Conservation (phyloP, 352 stramenopile genomes). For the Achlya hypogyna region DNA sequence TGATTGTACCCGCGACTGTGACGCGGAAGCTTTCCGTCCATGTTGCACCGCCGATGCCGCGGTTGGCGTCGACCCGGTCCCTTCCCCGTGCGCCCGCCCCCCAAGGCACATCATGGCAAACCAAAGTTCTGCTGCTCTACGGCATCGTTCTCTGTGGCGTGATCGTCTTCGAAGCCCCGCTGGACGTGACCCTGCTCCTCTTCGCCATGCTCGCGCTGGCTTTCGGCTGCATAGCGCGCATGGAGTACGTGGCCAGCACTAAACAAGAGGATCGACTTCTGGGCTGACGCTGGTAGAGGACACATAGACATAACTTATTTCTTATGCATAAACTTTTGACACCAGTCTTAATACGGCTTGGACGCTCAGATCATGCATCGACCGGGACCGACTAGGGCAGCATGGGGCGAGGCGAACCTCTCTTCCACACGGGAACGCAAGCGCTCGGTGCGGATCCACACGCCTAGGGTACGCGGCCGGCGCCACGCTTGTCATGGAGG, state of each 20-base stretch:
- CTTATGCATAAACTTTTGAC: neutral
- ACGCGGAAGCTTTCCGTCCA: neutral
- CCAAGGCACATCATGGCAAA: neutral
- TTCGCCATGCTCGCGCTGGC: neutral
- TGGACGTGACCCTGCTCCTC: slow-evolving; percentile 9
- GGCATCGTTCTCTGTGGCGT: neutral
- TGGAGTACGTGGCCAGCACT: neutral
- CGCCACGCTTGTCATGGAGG: neutral
- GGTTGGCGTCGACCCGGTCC: neutral
- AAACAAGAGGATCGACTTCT: neutral
- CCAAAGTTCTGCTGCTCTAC: neutral
- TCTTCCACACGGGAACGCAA: neutral
- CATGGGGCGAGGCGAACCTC: slow-evolving; percentile 3
- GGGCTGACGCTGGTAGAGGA: neutral
- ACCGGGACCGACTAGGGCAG: too few relatives aligned
- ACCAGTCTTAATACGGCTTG: neutral
- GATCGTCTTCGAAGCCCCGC: slow-evolving; percentile 5
- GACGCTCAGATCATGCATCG: neutral
- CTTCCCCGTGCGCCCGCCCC: neutral
- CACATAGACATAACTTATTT: neutral
- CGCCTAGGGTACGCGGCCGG: neutral
- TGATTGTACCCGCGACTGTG: neutral
- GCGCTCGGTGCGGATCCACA: neutral
- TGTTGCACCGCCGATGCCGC: neutral
- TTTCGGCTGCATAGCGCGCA: neutral